These are phyloP conservation scores for Calonectria hongkongensis DNA, from an alignment of 2,329 filamentous ascomycete genomes.

Conservation along the genomic window DNA sequence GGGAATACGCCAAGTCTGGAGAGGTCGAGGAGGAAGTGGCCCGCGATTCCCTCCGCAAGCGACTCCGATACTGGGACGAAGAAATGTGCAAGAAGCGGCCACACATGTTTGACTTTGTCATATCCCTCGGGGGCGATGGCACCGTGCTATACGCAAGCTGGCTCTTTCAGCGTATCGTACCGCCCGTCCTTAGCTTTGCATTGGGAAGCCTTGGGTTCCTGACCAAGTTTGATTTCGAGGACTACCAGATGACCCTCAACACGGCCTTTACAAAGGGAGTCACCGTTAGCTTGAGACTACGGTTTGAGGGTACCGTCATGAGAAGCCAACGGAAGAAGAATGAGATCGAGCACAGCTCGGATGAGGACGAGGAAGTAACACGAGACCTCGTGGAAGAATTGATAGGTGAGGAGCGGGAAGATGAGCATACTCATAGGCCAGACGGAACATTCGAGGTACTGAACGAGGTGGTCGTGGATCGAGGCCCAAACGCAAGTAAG, in stretches of 20 bases:
- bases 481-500: conserved; percentile 93
- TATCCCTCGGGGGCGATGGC: conserved; percentile 95
- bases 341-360: conserved; percentile 50
- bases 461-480: conserved; percentile 97
- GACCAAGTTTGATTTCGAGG: conserved; percentile 94
- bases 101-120: conserved; percentile 93
- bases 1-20: conserved; percentile 63
- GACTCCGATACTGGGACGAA: conserved; percentile 89
- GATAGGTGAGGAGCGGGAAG: conserved; percentile 88
- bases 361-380: conserved; percentile 61
- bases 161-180: conserved; percentile 96
- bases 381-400: conserved; percentile 92
- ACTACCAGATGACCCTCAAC: conserved; percentile 81
- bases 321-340: conserved; percentile 74
- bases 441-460: conserved; percentile 92
- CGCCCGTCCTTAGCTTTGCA: conserved; percentile 93
- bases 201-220: conserved; percentile 95
- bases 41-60: conserved; percentile 62
- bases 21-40: conserved; percentile 59
- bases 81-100: conserved; percentile 85
- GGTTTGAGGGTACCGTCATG: conserved; percentile 97
- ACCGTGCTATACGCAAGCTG: conserved; percentile 97
- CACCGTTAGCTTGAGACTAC: conserved; percentile 88
- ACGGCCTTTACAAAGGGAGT: conserved; percentile 88
- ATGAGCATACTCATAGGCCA: conserved; percentile 88